Conservation (phyloP, 352 stramenopile species). For the Aphanomyces cochlioides region DNA sequence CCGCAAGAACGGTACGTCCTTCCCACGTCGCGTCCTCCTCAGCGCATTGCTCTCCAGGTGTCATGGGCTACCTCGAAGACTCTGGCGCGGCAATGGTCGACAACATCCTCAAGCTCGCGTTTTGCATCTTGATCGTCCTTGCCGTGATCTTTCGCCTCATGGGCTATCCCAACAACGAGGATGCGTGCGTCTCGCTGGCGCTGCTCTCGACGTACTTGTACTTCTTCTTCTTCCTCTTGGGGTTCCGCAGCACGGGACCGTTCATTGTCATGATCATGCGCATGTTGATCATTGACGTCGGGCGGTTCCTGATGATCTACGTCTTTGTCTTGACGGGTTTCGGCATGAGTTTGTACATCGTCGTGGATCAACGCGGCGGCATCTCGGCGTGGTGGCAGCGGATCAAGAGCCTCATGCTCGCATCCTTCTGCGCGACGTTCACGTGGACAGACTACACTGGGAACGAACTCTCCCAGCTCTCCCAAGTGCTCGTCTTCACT, state of each 20-base stretch:
- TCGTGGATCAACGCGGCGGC: constrained; percentile 45
- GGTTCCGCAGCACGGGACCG: constrained; percentile 55
- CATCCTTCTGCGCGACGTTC: constrained; percentile 54
- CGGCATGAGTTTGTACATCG: constrained; percentile 51
- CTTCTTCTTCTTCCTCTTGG: constrained; percentile 62
- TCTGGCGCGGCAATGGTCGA: constrained; percentile 45
- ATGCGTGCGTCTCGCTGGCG: constrained; percentile 43
- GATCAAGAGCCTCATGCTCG: constrained; percentile 50
- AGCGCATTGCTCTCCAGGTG: constrained; percentile 10
- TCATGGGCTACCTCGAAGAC: constrained; percentile 43
- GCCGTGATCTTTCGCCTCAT: constrained; percentile 35
- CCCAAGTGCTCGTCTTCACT: constrained; percentile 48
- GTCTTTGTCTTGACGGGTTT: constrained; percentile 53
- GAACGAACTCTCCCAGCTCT: constrained; percentile 45
- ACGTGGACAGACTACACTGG: constrained; percentile 61
- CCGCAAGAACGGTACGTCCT: constrained; percentile 34
- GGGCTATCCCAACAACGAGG: constrained; percentile 36
- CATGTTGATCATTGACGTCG: constrained; percentile 59
- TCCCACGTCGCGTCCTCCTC: neutral
- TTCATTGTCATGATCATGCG: constrained; percentile 67
- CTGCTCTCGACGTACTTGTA: constrained; percentile 62
- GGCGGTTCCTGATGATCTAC: constrained; percentile 57
- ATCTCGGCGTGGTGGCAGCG: constrained; percentile 37
- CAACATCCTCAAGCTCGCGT: constrained; percentile 51
- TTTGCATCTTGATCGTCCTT: constrained; percentile 40